Evolutionary conservation across 345 rosid species (phyloP).

Genomic region (Sisymbrium irio): DNA sequence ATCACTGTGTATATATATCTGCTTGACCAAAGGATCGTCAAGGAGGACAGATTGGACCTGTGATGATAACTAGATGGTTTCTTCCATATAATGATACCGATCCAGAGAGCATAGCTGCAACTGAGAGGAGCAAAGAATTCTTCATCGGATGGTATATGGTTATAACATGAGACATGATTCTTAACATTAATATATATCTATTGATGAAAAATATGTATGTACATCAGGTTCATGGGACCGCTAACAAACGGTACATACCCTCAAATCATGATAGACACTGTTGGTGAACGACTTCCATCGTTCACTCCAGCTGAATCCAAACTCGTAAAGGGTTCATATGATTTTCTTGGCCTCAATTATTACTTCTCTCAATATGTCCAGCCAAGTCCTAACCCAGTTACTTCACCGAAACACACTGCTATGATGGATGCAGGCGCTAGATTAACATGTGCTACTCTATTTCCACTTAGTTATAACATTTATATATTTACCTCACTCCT

Average conservation of each 20-base stretch:
- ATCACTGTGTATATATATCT: background rate
- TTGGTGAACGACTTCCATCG: slow-evolving; percentile 4
- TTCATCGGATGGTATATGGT: slow-evolving; percentile 24
- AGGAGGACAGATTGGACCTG: slow-evolving; percentile 28
- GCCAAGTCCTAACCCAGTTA: background rate
- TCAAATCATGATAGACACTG: slow-evolving; percentile 1
- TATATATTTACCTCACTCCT: background rate
- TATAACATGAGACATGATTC: background rate
- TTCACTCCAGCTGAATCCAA: background rate
- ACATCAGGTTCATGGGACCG: slow-evolving; percentile 27
- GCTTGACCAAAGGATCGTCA: background rate
- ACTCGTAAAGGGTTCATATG: slow-evolving; percentile 22
- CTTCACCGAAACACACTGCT: too few relatives aligned
- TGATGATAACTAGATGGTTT: slow-evolving; percentile 36
- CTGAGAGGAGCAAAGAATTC: slow-evolving; percentile 17
- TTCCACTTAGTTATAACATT: background rate
- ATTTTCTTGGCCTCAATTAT: slow-evolving; percentile 33
- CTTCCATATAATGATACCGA: slow-evolving; percentile 13
- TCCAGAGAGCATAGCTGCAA: background rate
- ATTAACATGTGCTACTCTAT: background rate
- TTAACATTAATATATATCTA: background rate
- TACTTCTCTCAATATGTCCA: slow-evolving; percentile 17
- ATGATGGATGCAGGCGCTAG: background rate
- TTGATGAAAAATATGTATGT: background rate
- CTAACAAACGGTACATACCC: slow-evolving; percentile 31